Conservation (phyloP, 1,284 basidiomycete species). For the Neolentinus lepideus region DNA sequence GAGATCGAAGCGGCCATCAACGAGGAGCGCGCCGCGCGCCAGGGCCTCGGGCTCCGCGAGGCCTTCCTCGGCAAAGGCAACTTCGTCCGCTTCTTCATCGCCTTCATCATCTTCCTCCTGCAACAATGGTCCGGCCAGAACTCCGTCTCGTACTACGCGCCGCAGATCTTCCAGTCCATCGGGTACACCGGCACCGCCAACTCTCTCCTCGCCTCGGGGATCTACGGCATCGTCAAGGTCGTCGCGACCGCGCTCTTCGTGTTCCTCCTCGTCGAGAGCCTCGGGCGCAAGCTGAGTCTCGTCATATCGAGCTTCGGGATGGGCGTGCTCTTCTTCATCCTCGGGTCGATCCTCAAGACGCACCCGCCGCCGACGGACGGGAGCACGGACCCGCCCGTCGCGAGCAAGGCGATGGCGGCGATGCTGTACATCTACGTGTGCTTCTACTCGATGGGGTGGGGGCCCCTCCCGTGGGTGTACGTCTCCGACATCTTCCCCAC, state of each 20-base stretch:
- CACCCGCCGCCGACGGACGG: conserved; percentile 42
- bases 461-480: conserved; percentile 18
- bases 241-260: conserved; percentile 64
- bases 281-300: conserved; percentile 51
- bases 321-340: conserved; percentile 54
- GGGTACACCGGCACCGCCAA: conserved; percentile 54
- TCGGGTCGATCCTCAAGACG: conserved; percentile 72
- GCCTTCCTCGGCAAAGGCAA: conserved; percentile 74
- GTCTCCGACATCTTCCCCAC: conserved; percentile 81
- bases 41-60: conserved; percentile 53
- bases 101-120: conserved; percentile 49
- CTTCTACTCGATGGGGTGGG: conserved; percentile 60
- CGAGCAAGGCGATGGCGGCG: conserved; percentile 65
- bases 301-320: conserved; percentile 61
- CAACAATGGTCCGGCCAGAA: conserved; percentile 65
- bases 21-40: conserved; percentile 53
- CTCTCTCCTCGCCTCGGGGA: conserved; percentile 72
- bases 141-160: conserved; percentile 71
- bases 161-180: conserved; percentile 65
- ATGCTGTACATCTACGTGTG: conserved; percentile 73
- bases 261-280: conserved; percentile 45
- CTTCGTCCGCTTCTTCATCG: conserved; percentile 62
- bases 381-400: conserved; percentile 32
- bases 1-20: conserved; percentile 62
- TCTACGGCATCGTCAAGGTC: conserved; percentile 77